These are phyloP conservation scores for Cenchrus fungigraminus DNA, from an alignment of 176 grass and related monocot species.

Conservation along the genomic window DNA sequence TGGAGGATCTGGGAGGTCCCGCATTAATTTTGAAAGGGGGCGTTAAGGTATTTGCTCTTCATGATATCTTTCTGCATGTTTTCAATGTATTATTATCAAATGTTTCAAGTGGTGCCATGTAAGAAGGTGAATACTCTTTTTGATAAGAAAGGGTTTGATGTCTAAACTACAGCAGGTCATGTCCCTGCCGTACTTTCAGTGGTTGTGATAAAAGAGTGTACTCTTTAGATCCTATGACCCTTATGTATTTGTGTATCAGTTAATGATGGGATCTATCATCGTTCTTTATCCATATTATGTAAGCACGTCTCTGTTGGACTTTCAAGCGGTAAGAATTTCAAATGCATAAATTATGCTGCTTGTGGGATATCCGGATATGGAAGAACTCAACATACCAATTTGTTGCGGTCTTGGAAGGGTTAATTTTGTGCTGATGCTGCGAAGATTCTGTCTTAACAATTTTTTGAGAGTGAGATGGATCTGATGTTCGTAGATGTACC, in stretches of 20 bases:
- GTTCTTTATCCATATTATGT: slow-evolving; percentile 1
- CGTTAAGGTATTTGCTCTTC: slow-evolving; percentile 48
- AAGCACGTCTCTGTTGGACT: not conserved
- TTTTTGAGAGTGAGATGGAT: not conserved
- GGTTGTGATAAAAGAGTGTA: slow-evolving; percentile 7
- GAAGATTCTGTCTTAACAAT: not conserved
- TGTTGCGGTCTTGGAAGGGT: not conserved
- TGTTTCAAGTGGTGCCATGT: not conserved
- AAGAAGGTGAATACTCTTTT: not conserved
- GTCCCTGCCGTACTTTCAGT: slow-evolving; percentile 1
- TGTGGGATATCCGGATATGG: not conserved
- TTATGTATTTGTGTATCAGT: slow-evolving; percentile 26
- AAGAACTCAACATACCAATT: not conserved
- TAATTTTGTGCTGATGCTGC: not conserved
- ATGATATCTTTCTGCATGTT: slow-evolving; percentile 11
- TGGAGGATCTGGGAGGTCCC: slow-evolving; percentile 86
- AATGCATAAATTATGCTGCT: not conserved
- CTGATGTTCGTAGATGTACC: not conserved
- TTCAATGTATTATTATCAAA: not conserved
- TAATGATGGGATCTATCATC: slow-evolving; percentile 25
- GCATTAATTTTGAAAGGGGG: slow-evolving; percentile 88
- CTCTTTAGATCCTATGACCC: slow-evolving; percentile 22
- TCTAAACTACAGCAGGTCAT: not conserved
- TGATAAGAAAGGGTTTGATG: slow-evolving; percentile 7
- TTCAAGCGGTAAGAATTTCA: slow-evolving; percentile 6